Evolutionary conservation across 2,329 filamentous ascomycete species (phyloP).

Genomic region (Penicillium crustosum): DNA sequence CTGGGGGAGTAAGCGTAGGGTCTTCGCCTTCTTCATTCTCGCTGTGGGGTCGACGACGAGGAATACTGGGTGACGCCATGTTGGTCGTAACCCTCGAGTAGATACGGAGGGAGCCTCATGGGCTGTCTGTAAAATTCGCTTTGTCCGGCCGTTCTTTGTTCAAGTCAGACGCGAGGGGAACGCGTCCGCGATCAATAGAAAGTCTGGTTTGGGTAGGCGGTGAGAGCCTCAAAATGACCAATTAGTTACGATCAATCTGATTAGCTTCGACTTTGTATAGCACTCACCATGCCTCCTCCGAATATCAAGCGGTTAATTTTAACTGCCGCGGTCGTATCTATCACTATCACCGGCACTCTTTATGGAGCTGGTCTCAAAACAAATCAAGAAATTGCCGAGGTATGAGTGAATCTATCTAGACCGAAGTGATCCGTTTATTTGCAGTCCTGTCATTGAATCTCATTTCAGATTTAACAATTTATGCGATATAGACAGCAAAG

Average conservation of each 20-base stretch:
- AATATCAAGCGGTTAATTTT: constrained; percentile 53
- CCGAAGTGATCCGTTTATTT: neutral
- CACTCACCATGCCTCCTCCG: constrained; percentile 30
- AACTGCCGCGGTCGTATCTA: constrained; percentile 55
- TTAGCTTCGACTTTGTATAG: constrained; percentile 2
- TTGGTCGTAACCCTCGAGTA: constrained; percentile 7
- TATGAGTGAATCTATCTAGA: constrained; percentile 30
- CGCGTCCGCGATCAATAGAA: constrained; percentile 30
- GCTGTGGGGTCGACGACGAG: constrained; percentile 32
- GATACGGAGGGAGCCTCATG: constrained; percentile 5
- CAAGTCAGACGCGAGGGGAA: constrained; percentile 20
- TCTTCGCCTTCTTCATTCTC: constrained; percentile 31
- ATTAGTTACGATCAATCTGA: constrained; percentile 6
- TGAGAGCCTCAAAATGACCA: constrained; percentile 15
- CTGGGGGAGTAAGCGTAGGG: constrained; percentile 23
- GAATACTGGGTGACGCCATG: constrained; percentile 31
- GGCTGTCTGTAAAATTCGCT: constrained; percentile 1
- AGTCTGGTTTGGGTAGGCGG: constrained; percentile 26
- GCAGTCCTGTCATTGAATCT: neutral
- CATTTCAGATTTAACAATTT: constrained; percentile 1
- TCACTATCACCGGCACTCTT: constrained; percentile 58
- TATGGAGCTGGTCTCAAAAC: constrained; percentile 62
- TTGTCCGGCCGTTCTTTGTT: constrained; percentile 9
- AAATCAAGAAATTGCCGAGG: constrained; percentile 52
- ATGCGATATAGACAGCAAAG: constrained; percentile 43